Conservation (phyloP, 1,284 basidiomycete species). For the Cryptococcus wingfieldii region DNA sequence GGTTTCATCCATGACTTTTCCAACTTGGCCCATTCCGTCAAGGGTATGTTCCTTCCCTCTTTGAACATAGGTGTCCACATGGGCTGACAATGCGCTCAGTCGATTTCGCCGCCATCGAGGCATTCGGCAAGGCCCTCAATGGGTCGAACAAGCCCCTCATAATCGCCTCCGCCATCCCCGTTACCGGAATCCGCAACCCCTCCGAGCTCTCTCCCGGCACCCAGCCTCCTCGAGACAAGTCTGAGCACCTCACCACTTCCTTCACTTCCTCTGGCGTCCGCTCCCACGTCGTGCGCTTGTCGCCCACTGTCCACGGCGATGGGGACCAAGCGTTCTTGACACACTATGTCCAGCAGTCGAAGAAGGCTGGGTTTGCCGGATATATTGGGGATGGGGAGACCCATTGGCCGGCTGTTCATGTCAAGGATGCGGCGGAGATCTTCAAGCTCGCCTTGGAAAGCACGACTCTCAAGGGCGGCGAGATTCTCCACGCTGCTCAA, state of each 20-base stretch:
- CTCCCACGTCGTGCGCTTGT: constrained; percentile 19
- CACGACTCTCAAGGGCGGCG: constrained; percentile 9
- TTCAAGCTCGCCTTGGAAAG: constrained; percentile 26
- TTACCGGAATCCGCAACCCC: background rate
- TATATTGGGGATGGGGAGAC: constrained; percentile 19
- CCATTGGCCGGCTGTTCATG: constrained; percentile 20
- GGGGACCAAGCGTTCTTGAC: constrained; percentile 17
- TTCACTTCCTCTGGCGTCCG: constrained; percentile 14
- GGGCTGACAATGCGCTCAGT: background rate
- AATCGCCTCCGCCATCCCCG: constrained; percentile 8
- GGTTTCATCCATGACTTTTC: constrained; percentile 28
- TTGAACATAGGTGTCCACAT: no score
- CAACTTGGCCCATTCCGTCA: constrained; percentile 3
- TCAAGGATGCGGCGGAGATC: constrained; percentile 25
- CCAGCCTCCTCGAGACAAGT: constrained; percentile 3
- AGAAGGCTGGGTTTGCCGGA: constrained; percentile 11
- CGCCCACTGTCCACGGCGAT: constrained; percentile 23
- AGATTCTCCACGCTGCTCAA: constrained; percentile 18
- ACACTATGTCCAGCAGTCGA: constrained; percentile 10
- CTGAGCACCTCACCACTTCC: constrained; percentile 7
- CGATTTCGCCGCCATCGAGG: constrained; percentile 13
- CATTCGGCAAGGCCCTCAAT: constrained; percentile 17
- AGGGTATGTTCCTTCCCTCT: background rate
- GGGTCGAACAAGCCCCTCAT: constrained; percentile 27
- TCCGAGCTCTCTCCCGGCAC: background rate